A percentile compares a stretch with the other conserved stretches of the same genome.
Evolutionary conservation across 768 basidiomycete genomes (phyloP).

Genomic region (Dioszegia aurantiaca): DNA sequence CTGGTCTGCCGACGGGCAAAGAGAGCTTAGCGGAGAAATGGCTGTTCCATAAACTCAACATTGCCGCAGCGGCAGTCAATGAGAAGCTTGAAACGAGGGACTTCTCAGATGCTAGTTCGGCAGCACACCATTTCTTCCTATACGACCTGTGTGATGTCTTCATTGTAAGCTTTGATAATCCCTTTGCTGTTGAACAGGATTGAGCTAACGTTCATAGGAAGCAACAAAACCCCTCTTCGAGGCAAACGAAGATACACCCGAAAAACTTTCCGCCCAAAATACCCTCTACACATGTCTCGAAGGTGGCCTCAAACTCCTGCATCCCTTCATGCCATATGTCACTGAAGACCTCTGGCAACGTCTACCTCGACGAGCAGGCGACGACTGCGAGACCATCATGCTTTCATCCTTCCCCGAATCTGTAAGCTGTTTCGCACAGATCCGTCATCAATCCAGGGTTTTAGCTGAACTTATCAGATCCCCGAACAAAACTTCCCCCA

Average conservation of each 20-base stretch:
- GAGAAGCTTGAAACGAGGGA: slow-evolving; percentile 71
- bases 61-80: slow-evolving; percentile 74
- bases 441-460: neutral
- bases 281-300: slow-evolving; percentile 95
- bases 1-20: slow-evolving; percentile 75
- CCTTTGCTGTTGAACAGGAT: neutral
- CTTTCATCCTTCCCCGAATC: slow-evolving; percentile 74
- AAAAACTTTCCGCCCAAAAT: slow-evolving; percentile 81
- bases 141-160: slow-evolving; percentile 99
- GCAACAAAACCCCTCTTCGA: slow-evolving; percentile 99
- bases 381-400: slow-evolving; percentile 84
- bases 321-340: slow-evolving; percentile 99
- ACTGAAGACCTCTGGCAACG: slow-evolving; percentile 99
- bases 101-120: slow-evolving; percentile 85
- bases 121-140: slow-evolving; percentile 90
- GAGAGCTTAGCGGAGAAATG: slow-evolving; percentile 91
- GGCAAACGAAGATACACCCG: slow-evolving; percentile 60
- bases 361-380: slow-evolving; percentile 77
- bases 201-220: slow-evolving; percentile 62
- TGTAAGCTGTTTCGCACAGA: slow-evolving; percentile 57
- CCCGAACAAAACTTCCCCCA: slow-evolving; percentile 59
- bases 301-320: slow-evolving; percentile 78
- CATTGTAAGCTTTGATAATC: slow-evolving; percentile 63
- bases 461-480: slow-evolving; percentile 8
- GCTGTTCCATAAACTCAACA: slow-evolving; percentile 90